Conservation (phyloP, 306 rosid genomes). For the Cicer arietinum region DNA sequence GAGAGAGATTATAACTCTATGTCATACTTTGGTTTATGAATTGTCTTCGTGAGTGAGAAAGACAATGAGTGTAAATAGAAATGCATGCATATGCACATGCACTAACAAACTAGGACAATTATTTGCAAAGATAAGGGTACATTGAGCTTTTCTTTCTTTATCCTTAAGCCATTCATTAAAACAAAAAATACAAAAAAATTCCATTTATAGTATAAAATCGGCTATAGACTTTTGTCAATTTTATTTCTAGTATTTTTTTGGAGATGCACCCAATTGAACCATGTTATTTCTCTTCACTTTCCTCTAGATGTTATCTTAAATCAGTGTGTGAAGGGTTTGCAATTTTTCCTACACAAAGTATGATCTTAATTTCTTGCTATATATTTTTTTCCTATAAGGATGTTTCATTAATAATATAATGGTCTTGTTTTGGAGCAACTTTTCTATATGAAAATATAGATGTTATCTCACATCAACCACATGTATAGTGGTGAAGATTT, state of each 20-base stretch:
- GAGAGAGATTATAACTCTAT: too few species aligned
- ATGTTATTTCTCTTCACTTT: neutral
- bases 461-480: too few species aligned
- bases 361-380: neutral
- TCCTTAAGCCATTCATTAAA: neutral
- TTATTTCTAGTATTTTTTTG: neutral
- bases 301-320: neutral
- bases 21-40: too few species aligned
- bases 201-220: neutral
- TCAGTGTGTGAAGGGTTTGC: neutral
- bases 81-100: neutral
- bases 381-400: too few species aligned
- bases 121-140: conserved; percentile 20
- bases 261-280: neutral
- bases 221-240: neutral
- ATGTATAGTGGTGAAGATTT: too few species aligned
- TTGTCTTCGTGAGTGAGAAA: neutral
- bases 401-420: too few species aligned
- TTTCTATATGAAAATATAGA: neutral
- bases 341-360: neutral
- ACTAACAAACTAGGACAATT: conserved; percentile 17
- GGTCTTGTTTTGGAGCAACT: neutral
- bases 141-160: conserved; percentile 13
- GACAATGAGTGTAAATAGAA: conserved; percentile 1
- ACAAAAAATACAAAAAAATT: neutral